phyloP scores from a whole-genome alignment of 768 basidiomycete species.

The Panellus pusillus region DNA sequence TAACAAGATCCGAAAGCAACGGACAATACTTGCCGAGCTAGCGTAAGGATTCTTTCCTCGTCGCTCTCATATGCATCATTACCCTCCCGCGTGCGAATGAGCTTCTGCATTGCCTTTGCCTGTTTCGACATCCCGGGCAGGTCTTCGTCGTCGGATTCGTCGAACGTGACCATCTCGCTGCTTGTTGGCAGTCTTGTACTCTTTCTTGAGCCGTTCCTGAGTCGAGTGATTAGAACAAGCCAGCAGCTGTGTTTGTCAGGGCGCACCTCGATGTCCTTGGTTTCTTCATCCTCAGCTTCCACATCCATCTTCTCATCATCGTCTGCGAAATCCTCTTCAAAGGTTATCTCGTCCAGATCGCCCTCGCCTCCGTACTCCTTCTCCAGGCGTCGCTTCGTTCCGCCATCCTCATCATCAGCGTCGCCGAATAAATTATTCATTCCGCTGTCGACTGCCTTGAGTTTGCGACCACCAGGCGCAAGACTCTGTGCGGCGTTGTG shows the following conservation, averaged over 20 bases:
- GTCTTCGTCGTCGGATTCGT: constrained; percentile 77
- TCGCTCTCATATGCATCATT: constrained; percentile 81
- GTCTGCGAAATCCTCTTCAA: constrained; percentile 83
- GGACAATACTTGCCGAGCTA: constrained; percentile 55
- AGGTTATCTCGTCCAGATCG: constrained; percentile 79
- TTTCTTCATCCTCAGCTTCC: constrained; percentile 80
- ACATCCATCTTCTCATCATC: constrained; percentile 79
- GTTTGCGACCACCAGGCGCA: constrained; percentile 65
- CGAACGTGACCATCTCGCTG: constrained; percentile 65
- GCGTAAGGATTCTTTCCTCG: constrained; percentile 85
- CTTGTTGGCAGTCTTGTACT: constrained; percentile 79
- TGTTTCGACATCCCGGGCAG: constrained; percentile 59
- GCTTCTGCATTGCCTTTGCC: constrained; percentile 80
- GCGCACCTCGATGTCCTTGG: constrained; percentile 76
- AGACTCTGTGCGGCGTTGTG: constrained; percentile 54
- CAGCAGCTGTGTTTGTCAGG: not conserved
- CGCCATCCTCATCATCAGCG: constrained; percentile 59
- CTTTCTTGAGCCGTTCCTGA: constrained; percentile 82
- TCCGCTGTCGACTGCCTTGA: constrained; percentile 71
- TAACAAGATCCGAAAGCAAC: not conserved
- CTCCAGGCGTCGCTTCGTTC: constrained; percentile 44
- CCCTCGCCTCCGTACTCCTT: constrained; percentile 74
- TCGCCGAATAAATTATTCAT: constrained; percentile 63
- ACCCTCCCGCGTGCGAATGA: constrained; percentile 82
- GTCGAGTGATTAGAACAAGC: constrained; percentile 11